Evolutionary conservation across 2,329 filamentous ascomycete genomes (phyloP).

Genomic region (Claviceps humidiphila): DNA sequence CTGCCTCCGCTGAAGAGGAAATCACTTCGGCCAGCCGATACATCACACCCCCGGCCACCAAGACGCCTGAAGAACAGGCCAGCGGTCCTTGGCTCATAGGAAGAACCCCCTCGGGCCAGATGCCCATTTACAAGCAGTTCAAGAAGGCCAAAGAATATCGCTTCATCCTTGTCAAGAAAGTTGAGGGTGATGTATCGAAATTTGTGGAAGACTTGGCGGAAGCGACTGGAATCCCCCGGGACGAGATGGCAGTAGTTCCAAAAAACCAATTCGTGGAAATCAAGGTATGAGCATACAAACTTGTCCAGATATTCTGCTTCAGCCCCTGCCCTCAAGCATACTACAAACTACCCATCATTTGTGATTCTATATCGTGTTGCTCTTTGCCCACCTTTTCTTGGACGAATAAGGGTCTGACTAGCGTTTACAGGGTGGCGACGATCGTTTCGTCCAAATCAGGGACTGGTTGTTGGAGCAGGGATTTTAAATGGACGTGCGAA

Average conservation of each 20-base stretch:
- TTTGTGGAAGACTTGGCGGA: constrained; percentile 51
- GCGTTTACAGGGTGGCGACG: constrained; percentile 14
- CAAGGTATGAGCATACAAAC: constrained; percentile 39
- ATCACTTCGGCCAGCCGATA: constrained; percentile 9
- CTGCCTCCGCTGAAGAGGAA: neutral
- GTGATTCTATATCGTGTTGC: no score
- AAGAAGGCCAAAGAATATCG: constrained; percentile 58
- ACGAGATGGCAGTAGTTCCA: constrained; percentile 39
- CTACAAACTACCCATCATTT: no score
- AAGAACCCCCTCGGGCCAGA: constrained; percentile 55
- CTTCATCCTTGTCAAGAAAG: constrained; percentile 59
- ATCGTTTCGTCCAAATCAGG: no score
- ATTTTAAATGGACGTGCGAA: constrained; percentile 15
- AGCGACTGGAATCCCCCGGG: constrained; percentile 41
- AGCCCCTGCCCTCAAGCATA: no score
- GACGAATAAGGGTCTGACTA: constrained; percentile 1
- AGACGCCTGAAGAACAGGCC: constrained; percentile 17
- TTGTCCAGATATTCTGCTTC: neutral
- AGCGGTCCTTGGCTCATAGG: constrained; percentile 51
- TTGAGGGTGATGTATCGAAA: constrained; percentile 56
- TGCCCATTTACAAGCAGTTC: constrained; percentile 62
- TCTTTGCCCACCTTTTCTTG: neutral
- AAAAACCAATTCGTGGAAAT: constrained; percentile 63
- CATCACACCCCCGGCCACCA: constrained; percentile 18
- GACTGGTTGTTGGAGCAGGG: constrained; percentile 21